Percentiles rank a stretch among this genome's conserved stretches.
phyloP scores from a whole-genome alignment of 257 asterid genomes.

The Rubia yunnanensis region DNA sequence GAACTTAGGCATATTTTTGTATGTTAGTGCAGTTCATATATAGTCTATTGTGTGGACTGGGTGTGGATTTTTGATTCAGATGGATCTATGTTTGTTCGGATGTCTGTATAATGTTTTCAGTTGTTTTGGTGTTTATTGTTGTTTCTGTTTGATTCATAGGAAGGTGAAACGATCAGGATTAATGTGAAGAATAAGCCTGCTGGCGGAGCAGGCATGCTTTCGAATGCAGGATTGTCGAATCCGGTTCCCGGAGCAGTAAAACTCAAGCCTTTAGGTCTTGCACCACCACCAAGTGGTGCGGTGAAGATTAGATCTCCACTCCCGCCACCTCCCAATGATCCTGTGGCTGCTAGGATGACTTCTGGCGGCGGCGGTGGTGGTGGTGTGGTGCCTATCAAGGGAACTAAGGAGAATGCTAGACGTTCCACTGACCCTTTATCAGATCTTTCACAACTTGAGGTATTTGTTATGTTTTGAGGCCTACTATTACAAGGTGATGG shows the following conservation, averaged over 20 bases:
- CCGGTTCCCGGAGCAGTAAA: constrained; percentile 48
- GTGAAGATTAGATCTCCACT: constrained; percentile 73
- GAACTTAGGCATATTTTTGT: background rate
- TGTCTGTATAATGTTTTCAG: background rate
- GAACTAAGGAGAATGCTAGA: constrained; percentile 35
- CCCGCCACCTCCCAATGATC: constrained; percentile 92
- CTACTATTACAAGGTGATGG: background rate
- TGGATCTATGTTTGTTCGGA: background rate
- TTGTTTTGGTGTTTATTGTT: background rate
- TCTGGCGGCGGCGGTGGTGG: constrained; percentile 21
- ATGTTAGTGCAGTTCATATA: background rate
- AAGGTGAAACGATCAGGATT: constrained; percentile 94
- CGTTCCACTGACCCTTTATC: constrained; percentile 46
- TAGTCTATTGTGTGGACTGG: too few relatives aligned
- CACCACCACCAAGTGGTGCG: constrained; percentile 76
- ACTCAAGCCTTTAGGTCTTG: constrained; percentile 51
- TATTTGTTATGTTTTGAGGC: constrained; percentile 15
- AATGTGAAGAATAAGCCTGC: constrained; percentile 80
- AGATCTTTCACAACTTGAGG: constrained; percentile 88
- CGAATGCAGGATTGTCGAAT: constrained; percentile 58
- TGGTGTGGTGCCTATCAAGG: constrained; percentile 19
- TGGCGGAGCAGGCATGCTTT: constrained; percentile 86
- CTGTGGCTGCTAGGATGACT: constrained; percentile 42
- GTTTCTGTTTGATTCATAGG: constrained; percentile 36
- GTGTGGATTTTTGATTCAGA: background rate